Percentiles rank a stretch among this genome's conserved stretches.
Conservation (phyloP, 495 filamentous ascomycete species). For the Neurospora pannonica region DNA sequence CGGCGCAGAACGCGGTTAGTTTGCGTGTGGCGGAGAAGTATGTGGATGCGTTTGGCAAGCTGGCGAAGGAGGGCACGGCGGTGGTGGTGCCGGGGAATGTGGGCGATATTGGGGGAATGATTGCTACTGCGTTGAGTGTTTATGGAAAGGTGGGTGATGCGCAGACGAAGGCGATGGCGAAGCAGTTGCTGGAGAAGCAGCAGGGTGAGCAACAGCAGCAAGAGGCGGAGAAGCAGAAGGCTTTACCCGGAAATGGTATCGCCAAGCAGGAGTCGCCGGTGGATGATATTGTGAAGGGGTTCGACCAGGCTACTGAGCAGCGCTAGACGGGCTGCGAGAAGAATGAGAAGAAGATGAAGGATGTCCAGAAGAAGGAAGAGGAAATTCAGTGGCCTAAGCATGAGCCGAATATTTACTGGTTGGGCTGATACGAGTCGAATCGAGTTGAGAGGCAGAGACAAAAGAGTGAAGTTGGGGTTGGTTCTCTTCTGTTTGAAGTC, state of each 20-base stretch:
- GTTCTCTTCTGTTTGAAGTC: background rate
- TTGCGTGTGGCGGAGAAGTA: conserved; percentile 94
- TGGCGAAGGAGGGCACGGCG: conserved; percentile 88
- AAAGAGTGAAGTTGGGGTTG: too few species aligned
- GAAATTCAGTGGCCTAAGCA: background rate
- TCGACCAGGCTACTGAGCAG: background rate
- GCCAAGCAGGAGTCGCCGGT: background rate
- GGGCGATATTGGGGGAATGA: conserved; percentile 95
- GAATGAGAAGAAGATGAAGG: background rate
- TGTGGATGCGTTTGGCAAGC: conserved; percentile 83
- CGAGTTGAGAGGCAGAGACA: background rate
- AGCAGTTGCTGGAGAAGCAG: conserved; percentile 29
- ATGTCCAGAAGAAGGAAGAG: background rate
- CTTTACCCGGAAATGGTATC: background rate
- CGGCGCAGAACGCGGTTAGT: conserved; percentile 73
- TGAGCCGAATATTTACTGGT: background rate
- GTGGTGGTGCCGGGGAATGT: conserved; percentile 95
- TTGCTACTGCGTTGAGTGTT: conserved; percentile 88
- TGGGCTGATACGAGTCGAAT: background rate
- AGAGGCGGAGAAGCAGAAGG: conserved; percentile 6
- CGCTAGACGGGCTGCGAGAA: background rate
- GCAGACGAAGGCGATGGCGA: conserved; percentile 63
- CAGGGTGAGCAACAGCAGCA: conserved; percentile 6
- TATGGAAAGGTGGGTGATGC: conserved; percentile 86
- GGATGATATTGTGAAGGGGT: background rate